Conservation (phyloP, 352 stramenopile species). For the Globisporangium ultimum region DNA sequence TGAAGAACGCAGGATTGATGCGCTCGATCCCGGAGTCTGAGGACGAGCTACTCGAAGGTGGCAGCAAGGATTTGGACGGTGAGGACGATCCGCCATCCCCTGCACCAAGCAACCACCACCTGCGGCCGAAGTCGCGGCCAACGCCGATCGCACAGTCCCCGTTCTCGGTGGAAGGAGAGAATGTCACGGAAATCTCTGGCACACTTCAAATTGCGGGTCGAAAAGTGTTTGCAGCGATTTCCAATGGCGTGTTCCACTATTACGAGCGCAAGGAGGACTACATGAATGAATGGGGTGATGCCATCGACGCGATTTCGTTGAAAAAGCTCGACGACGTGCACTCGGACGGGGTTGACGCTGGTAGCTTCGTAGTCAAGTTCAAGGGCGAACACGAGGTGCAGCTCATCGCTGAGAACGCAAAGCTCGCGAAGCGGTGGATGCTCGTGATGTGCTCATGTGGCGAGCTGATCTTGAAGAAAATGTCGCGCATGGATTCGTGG, state of each 20-base stretch:
- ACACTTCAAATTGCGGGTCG: conserved; percentile 50
- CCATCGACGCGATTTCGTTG: conserved; percentile 77
- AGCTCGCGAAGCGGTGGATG: conserved; percentile 82
- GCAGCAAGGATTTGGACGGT: background rate
- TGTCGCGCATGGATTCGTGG: conserved; percentile 61
- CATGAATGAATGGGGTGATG: conserved; percentile 81
- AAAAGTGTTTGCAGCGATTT: conserved; percentile 73
- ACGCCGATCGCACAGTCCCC: conserved; percentile 15
- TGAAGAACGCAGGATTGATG: conserved; percentile 48
- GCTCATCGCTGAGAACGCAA: conserved; percentile 64
- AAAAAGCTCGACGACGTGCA: conserved; percentile 78
- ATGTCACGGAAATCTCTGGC: conserved; percentile 18
- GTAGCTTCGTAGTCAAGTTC: conserved; percentile 78
- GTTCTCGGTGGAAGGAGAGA: conserved; percentile 17
- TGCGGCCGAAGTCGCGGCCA: conserved; percentile 8
- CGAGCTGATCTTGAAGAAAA: conserved; percentile 71
- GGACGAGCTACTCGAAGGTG: conserved; percentile 17
- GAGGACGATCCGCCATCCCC: background rate
- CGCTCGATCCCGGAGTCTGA: conserved; percentile 42
- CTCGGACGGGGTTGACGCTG: conserved; percentile 63
- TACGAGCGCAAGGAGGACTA: conserved; percentile 82
- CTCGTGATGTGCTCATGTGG: conserved; percentile 87
- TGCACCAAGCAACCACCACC: conserved; percentile 3
- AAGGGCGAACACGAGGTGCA: conserved; percentile 67
- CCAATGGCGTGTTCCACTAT: conserved; percentile 83